phyloP scores from a whole-genome alignment of 257 asterid species.

The Petunia secreta region DNA sequence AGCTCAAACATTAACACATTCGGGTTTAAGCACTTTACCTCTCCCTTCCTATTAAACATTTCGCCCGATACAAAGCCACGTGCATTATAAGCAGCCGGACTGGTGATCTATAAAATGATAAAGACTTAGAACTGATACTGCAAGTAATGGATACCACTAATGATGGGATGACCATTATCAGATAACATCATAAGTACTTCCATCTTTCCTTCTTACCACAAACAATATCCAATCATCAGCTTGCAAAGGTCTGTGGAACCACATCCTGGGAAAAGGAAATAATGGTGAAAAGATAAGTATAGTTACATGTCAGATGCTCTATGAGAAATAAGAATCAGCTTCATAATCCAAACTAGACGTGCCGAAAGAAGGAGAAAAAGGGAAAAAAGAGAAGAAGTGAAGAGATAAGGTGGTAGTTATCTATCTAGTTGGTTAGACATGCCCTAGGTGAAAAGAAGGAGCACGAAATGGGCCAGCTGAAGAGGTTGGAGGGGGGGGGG shows the following conservation, averaged over 20 bases:
- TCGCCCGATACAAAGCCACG: conserved; percentile 85
- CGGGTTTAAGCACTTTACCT: conserved; percentile 49
- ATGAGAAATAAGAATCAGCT: background rate
- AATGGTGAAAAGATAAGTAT: background rate
- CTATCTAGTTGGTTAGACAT: background rate
- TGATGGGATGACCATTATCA: background rate
- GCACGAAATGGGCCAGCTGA: too few relatives aligned
- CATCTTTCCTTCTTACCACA: conserved; percentile 60
- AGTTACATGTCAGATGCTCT: background rate
- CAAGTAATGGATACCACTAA: background rate
- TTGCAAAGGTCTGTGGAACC: conserved; percentile 89
- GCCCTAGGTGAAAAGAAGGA: background rate
- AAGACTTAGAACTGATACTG: background rate
- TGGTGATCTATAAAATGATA: conserved; percentile 52
- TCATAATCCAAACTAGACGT: background rate
- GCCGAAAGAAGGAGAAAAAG: background rate
- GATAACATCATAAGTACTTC: background rate
- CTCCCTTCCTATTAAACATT: conserved; percentile 82
- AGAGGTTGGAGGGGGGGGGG: too few relatives aligned
- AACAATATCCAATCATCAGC: conserved; percentile 97
- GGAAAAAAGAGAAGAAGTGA: background rate
- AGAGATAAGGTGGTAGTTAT: background rate
- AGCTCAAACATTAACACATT: conserved; percentile 3
- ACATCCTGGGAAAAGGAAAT: conserved; percentile 64
- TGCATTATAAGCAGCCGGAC: conserved; percentile 74